Evolutionary conservation across 2,329 filamentous ascomycete species (phyloP).

Genomic region (Mollisia scopiformis): DNA sequence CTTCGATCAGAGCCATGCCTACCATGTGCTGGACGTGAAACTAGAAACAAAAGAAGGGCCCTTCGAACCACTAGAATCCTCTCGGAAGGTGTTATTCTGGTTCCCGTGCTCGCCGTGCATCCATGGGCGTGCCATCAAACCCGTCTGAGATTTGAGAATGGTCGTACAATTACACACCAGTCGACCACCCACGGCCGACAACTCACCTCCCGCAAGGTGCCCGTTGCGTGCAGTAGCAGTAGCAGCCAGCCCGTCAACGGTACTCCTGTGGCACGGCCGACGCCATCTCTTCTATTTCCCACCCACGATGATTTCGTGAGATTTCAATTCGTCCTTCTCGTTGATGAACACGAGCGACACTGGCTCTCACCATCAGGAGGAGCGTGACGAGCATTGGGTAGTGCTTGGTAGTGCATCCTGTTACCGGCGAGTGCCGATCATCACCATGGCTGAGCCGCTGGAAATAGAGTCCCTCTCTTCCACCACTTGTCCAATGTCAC

Average conservation of each 20-base stretch:
- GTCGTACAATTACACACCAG: no score
- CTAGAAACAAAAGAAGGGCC: no score
- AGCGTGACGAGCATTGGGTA: background rate
- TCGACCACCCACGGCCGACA: background rate
- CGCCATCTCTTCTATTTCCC: no score
- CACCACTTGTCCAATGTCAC: background rate
- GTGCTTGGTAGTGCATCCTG: background rate
- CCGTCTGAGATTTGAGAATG: no score
- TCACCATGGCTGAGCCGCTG: background rate
- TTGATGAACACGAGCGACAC: no score
- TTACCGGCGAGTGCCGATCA: background rate
- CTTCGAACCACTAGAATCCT: background rate
- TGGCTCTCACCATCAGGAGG: no score
- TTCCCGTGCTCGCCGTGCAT: background rate
- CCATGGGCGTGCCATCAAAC: background rate
- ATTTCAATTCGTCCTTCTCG: background rate
- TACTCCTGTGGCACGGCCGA: background rate
- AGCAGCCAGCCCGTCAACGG: no score
- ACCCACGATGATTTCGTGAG: background rate
- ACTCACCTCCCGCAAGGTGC: background rate
- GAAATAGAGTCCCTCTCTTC: background rate
- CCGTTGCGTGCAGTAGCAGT: no score
- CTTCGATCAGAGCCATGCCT: no score
- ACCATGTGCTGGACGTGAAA: no score
- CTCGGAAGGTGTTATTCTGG: background rate